A percentile compares a stretch with the other conserved stretches of the same genome.
Conservation (phyloP, 2,329 filamentous ascomycete genomes). For the Diaporthe sp. region DNA sequence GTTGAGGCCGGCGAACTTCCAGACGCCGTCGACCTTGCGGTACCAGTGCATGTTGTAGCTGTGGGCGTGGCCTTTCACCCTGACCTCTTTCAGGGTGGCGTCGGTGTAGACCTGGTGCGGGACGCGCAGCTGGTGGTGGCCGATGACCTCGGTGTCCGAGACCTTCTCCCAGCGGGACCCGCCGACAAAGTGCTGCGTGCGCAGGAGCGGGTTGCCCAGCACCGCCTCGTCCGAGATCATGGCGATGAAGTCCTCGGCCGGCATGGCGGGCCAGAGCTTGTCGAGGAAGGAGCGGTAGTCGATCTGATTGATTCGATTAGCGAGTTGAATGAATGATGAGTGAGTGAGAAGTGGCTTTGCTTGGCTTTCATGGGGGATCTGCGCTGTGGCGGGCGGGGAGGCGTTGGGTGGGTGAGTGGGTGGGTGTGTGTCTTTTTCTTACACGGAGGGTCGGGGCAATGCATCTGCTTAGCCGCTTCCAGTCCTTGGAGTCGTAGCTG, state of each 20-base stretch:
- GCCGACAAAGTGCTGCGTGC: constrained; percentile 76
- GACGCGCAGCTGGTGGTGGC: constrained; percentile 73
- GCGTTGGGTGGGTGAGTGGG: neutral
- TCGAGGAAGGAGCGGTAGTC: constrained; percentile 79
- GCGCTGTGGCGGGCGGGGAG: constrained; percentile 3
- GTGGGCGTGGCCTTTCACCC: constrained; percentile 73
- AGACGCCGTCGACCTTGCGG: constrained; percentile 69
- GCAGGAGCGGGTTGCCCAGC: constrained; percentile 72
- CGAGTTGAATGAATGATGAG: neutral
- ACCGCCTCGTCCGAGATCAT: constrained; percentile 71
- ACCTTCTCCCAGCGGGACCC: constrained; percentile 70
- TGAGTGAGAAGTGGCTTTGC: neutral
- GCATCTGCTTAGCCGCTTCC: constrained; percentile 70
- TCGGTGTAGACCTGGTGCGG: constrained; percentile 74
- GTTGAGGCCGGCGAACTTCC: constrained; percentile 72
- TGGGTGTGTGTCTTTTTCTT: constrained; percentile 41
- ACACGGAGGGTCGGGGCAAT: constrained; percentile 73
- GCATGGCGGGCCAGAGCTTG: constrained; percentile 73
- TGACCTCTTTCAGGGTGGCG: constrained; percentile 60
- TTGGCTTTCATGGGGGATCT: neutral
- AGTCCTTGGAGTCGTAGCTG: constrained; percentile 77
- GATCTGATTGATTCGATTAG: constrained; percentile 59
- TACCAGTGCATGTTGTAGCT: constrained; percentile 71
- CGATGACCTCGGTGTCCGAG: constrained; percentile 70
- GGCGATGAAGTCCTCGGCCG: constrained; percentile 70